phyloP scores from a whole-genome alignment of 176 grass and related monocot genomes.

The Alopecurus myosuroides region DNA sequence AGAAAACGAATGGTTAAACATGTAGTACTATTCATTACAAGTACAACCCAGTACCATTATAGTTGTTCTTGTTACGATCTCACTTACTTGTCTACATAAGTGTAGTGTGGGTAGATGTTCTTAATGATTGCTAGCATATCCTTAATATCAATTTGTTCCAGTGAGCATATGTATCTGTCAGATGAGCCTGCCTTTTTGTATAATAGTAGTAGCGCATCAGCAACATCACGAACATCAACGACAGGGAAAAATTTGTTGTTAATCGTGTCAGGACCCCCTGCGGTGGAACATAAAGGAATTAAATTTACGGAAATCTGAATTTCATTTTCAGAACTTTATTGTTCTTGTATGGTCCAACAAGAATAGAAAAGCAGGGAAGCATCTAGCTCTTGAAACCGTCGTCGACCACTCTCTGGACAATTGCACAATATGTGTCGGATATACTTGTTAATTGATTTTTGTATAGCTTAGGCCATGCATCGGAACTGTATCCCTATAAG shows the following conservation, averaged over 20 bases:
- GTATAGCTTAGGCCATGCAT: too few relatives aligned
- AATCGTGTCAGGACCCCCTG: background rate
- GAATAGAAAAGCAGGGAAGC: background rate
- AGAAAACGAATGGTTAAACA: background rate
- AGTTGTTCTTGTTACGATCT: background rate
- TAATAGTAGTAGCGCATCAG: background rate
- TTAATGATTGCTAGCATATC: background rate
- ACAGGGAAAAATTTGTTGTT: background rate
- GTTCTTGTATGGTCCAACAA: background rate
- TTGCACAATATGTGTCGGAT: background rate
- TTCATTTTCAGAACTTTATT: background rate
- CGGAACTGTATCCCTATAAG: too few relatives aligned
- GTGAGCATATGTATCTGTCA: constrained; percentile 17
- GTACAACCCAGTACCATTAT: background rate
- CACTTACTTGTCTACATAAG: constrained; percentile 18
- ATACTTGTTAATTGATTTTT: background rate
- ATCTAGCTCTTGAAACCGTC: background rate
- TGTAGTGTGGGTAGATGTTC: constrained; percentile 17
- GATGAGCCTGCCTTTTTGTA: background rate
- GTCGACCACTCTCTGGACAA: background rate
- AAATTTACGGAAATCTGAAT: background rate
- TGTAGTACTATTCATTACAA: background rate
- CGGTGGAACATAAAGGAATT: background rate
- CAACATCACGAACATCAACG: constrained; percentile 12
- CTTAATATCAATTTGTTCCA: background rate